Evolutionary conservation across 306 rosid genomes (phyloP).

Genomic region (Betula pendula): DNA sequence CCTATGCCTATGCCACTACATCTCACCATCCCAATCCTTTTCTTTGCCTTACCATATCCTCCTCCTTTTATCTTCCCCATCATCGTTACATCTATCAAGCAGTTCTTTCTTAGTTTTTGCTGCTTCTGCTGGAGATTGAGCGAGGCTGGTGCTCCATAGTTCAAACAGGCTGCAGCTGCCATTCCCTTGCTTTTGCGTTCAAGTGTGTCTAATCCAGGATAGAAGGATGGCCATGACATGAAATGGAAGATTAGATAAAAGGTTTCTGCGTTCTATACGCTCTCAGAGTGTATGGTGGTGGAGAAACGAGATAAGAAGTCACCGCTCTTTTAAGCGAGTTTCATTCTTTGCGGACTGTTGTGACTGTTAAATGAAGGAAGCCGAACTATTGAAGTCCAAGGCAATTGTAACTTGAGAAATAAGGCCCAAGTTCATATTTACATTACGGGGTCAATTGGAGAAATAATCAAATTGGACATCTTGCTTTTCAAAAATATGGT

Average conservation of each 20-base stretch:
- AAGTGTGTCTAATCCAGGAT: not conserved
- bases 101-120: slow-evolving; percentile 17
- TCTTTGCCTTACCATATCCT: slow-evolving; percentile 26
- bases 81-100: not conserved
- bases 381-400: too few species aligned
- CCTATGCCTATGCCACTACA: slow-evolving; percentile 63
- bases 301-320: slow-evolving; percentile 65
- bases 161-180: slow-evolving; percentile 55
- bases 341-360: too few species aligned
- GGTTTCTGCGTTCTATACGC: not conserved
- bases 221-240: not conserved
- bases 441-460: too few species aligned
- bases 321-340: too few species aligned
- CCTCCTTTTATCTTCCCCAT: slow-evolving; percentile 25
- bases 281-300: slow-evolving; percentile 66
- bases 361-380: not conserved
- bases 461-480: too few species aligned
- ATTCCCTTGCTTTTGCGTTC: slow-evolving; percentile 21
- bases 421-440: too few species aligned
- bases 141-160: slow-evolving; percentile 43
- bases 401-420: too few species aligned
- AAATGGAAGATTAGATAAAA: slow-evolving; percentile 11
- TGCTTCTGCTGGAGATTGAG: slow-evolving; percentile 29
- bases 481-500: too few species aligned
- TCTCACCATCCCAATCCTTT: slow-evolving; percentile 42